Percentiles rank a stretch among this genome's conserved stretches.
phyloP scores from a whole-genome alignment of 2,329 filamentous ascomycete genomes.

The Rhexocercosporidium sp. region DNA sequence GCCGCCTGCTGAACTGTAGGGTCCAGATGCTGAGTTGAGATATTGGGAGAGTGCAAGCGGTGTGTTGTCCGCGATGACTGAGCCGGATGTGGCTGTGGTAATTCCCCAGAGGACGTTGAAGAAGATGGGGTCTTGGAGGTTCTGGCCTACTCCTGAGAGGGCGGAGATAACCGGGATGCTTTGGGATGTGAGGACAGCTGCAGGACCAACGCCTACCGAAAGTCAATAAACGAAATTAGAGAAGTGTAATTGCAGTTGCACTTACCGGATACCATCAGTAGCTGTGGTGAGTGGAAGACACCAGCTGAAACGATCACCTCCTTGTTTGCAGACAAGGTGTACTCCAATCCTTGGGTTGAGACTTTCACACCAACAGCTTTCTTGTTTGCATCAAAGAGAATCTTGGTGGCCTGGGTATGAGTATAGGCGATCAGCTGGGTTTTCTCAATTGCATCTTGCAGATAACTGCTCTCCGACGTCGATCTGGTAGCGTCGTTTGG shows the following conservation, averaged over 20 bases:
- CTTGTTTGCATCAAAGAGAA: conserved; percentile 28
- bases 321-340: conserved; percentile 18
- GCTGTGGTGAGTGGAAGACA: conserved; percentile 52
- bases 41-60: conserved; percentile 21
- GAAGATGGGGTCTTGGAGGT: conserved; percentile 49
- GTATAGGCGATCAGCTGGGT: conserved; percentile 25
- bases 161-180: conserved; percentile 52
- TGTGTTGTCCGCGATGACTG: conserved; percentile 9
- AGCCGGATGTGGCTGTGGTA: conserved; percentile 36
- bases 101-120: conserved; percentile 37
- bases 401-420: conserved; percentile 24
- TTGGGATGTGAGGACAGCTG: conserved; percentile 48
- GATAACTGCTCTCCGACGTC: conserved; percentile 20
- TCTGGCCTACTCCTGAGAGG: conserved; percentile 56
- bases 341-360: conserved; percentile 43
- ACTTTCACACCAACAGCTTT: conserved; percentile 42
- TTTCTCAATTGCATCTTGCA: conserved; percentile 8
- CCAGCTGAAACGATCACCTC: conserved; percentile 51
- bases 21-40: conserved; percentile 14
- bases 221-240: conserved; percentile 48
- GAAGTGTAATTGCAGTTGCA: conserved; percentile 53
- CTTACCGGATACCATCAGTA: conserved; percentile 39
- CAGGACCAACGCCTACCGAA: conserved; percentile 49
- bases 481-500: conserved; percentile 21
- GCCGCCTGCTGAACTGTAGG: conserved; percentile 31